phyloP scores from a whole-genome alignment of 768 basidiomycete genomes.

The Scleroderma citrinum region DNA sequence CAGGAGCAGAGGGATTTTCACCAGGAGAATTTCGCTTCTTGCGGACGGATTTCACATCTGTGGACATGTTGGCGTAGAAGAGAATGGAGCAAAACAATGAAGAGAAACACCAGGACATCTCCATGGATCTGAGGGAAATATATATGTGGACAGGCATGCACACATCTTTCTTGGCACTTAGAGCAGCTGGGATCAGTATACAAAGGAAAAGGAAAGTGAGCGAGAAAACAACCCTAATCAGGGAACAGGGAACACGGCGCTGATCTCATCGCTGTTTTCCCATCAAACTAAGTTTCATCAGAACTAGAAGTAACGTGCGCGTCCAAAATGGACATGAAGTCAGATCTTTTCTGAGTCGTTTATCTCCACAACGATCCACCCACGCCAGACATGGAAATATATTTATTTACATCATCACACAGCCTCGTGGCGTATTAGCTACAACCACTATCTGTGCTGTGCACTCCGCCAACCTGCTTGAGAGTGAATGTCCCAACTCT shows the following conservation, averaged over 20 bases:
- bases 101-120: slow-evolving; percentile 1
- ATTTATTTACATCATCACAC: too few species aligned
- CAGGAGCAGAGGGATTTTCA: slow-evolving; percentile 20
- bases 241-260: neutral
- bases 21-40: slow-evolving; percentile 28
- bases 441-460: too few species aligned
- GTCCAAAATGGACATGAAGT: too few species aligned
- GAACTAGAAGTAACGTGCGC: neutral
- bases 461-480: too few species aligned
- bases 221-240: neutral
- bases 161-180: slow-evolving; percentile 16
- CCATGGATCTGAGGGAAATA: slow-evolving; percentile 3
- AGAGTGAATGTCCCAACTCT: too few species aligned
- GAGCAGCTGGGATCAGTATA: neutral
- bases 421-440: too few species aligned
- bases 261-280: neutral
- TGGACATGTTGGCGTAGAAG: slow-evolving; percentile 18
- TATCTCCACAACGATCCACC: neutral
- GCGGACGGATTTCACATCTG: slow-evolving; percentile 18
- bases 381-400: neutral
- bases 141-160: slow-evolving; percentile 23
- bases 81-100: neutral
- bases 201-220: neutral
- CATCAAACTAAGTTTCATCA: neutral
- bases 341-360: neutral